phyloP scores from a whole-genome alignment of 2,329 filamentous ascomycete genomes.

The Fusarium continuum region DNA sequence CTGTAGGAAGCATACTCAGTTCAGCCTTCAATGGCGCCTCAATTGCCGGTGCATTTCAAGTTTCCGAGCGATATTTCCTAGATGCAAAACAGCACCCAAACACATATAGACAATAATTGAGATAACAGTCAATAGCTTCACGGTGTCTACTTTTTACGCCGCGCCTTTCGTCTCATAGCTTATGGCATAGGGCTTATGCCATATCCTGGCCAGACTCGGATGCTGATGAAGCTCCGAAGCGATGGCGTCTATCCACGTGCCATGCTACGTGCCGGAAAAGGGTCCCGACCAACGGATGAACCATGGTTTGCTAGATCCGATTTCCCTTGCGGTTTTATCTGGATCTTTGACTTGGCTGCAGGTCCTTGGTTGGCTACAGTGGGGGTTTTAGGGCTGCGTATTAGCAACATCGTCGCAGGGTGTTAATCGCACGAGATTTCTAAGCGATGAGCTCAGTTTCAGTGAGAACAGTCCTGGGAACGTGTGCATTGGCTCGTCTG shows the following conservation, averaged over 20 bases:
- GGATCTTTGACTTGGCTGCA: neutral
- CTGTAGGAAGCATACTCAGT: neutral
- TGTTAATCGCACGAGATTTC: neutral
- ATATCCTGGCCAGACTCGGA: slow-evolving; percentile 14
- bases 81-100: neutral
- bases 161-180: neutral
- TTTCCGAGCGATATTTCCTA: too few species aligned
- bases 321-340: neutral
- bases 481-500: neutral
- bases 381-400: too few species aligned
- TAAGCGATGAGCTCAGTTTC: neutral
- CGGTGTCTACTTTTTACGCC: slow-evolving; percentile 30
- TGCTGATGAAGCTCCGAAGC: slow-evolving; percentile 21
- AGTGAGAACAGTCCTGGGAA: neutral
- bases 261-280: neutral
- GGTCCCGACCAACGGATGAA: neutral
- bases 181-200: too few species aligned
- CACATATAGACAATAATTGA: neutral
- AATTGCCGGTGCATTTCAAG: neutral
- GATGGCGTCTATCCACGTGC: slow-evolving; percentile 9
- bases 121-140: neutral
- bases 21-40: neutral
- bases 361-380: neutral
- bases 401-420: too few species aligned
- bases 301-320: slow-evolving; percentile 3